Evolutionary conservation across 352 stramenopile species (phyloP), one percentile per base, ranked within the genome.

Genomic region (Globisporangium lucens): DNA sequence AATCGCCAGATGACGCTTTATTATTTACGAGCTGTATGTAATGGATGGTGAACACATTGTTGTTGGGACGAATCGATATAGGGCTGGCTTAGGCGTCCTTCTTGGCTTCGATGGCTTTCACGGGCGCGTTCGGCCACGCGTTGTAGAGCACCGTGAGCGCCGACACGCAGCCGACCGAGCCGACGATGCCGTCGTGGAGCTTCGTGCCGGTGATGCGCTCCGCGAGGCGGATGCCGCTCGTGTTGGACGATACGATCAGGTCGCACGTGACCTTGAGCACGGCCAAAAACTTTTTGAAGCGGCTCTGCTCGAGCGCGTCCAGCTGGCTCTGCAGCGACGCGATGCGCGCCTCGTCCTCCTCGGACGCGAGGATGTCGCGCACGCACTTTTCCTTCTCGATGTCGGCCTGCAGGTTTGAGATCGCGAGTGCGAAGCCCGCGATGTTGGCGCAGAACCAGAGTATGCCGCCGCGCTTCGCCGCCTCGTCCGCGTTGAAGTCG

Each of bases 221-320:
- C 13, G 84, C 73, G 33, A 96, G 64, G 15, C 87, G 75, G 63
- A 96, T 80, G 65, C 83, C 85, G 62, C 75, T 78, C 66, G 87
- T 95, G 77, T 96, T 96, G 72, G 83, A 89, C 41, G 89, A 94
- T 61, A 96, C 89, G 63, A 96, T 76, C 27, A 96, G 77, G 71
- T 96, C 89, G 74, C 89, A 96, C 60, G 82, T 75, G 47, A 91
- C 84, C 75, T 96, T 96, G 63, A 96, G 73, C 35, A 95, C 73
- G n/a, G 80, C 73, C 29, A 95, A 68, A 29, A 91, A 79, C 75
- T 96, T 95, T 74, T 94, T 94, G 57, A 88, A 79, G 61, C 89
- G 87, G 33, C 70, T 78, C 27, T 73, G 73, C 56, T 82, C 73
- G 63, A 95, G 72, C 57, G 71, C 62, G 35, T 91, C 80, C 24